A percentile compares a stretch with the other conserved stretches of the same genome.
phyloP scores from a whole-genome alignment of 2,329 filamentous ascomycete species.

The Talaromyces amestolkiae region DNA sequence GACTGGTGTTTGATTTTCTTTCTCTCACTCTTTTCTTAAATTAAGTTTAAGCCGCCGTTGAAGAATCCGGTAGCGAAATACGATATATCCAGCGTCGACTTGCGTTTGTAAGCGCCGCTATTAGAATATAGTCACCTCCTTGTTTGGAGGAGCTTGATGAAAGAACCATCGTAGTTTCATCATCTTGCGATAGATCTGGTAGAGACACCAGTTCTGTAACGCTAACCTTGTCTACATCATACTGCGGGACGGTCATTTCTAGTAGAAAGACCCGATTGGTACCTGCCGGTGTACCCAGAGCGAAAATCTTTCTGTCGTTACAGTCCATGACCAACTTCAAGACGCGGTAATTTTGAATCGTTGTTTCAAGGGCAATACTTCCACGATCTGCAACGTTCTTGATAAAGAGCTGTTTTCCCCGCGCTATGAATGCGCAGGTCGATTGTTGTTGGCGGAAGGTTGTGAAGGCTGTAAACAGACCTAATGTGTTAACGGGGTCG shows the following conservation, averaged over 20 bases:
- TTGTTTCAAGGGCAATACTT: slow-evolving; percentile 19
- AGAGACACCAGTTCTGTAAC: slow-evolving; percentile 9
- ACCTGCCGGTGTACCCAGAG: slow-evolving; percentile 24
- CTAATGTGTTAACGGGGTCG: slow-evolving; percentile 24
- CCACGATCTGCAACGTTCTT: slow-evolving; percentile 19
- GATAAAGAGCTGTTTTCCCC: slow-evolving; percentile 29
- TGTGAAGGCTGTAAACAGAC: slow-evolving; percentile 32
- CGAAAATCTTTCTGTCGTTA: slow-evolving; percentile 25
- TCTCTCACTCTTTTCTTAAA: background rate
- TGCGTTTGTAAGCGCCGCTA: slow-evolving; percentile 25
- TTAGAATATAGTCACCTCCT: slow-evolving; percentile 22
- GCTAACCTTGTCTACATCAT: slow-evolving; percentile 10
- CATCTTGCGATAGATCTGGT: slow-evolving; percentile 16
- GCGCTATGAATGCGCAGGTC: slow-evolving; percentile 28
- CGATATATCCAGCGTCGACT: slow-evolving; percentile 27
- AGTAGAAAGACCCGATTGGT: slow-evolving; percentile 27
- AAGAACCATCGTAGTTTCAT: slow-evolving; percentile 14
- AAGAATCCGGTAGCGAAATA: slow-evolving; percentile 22
- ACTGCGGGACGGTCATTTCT: slow-evolving; percentile 22
- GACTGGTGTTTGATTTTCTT: slow-evolving; percentile 1
- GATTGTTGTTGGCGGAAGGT: slow-evolving; percentile 23
- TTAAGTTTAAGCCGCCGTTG: slow-evolving; percentile 18
- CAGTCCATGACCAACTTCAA: slow-evolving; percentile 27
- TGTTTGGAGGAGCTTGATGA: background rate
- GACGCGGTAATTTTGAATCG: slow-evolving; percentile 31